These are phyloP conservation scores for Tylopilus subfusipes DNA, from an alignment of 768 basidiomycete genomes.

Conservation along the genomic window DNA sequence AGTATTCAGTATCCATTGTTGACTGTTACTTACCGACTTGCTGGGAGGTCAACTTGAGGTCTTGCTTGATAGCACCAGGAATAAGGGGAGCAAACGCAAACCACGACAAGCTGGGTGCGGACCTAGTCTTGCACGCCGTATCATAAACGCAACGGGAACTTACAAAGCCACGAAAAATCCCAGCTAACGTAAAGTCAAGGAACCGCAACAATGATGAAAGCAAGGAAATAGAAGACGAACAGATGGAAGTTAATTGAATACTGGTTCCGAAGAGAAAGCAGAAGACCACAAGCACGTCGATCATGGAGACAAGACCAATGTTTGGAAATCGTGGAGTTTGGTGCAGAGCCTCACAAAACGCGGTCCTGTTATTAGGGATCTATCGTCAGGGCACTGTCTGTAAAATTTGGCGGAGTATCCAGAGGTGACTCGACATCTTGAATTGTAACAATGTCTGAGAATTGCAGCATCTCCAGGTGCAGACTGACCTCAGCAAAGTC, in stretches of 20 bases:
- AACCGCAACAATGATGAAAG: not conserved
- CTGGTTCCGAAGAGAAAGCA: conserved; percentile 5
- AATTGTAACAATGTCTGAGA: too few species aligned
- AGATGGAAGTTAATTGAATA: conserved; percentile 8
- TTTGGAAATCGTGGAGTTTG: not conserved
- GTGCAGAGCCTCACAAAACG: not conserved
- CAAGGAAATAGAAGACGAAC: not conserved
- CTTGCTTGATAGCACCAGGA: conserved; percentile 50
- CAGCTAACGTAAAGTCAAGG: not conserved
- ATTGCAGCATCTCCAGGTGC: too few species aligned
- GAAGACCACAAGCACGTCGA: too few species aligned
- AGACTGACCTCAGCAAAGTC: too few species aligned
- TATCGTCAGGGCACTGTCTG: too few species aligned
- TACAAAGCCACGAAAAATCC: conserved; percentile 7
- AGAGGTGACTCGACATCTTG: too few species aligned
- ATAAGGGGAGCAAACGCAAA: conserved; percentile 63
- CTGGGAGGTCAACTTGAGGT: conserved; percentile 45
- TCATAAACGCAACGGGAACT: not conserved
- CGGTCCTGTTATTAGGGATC: too few species aligned
- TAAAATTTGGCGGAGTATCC: too few species aligned
- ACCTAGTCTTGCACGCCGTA: not conserved
- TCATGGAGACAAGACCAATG: too few species aligned
- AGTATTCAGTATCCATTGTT: not conserved
- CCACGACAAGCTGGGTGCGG: conserved; percentile 37
- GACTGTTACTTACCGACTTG: conserved; percentile 37